Evolutionary conservation across 768 basidiomycete species (phyloP).

Genomic region (Macrolepiota albuminosa): DNA sequence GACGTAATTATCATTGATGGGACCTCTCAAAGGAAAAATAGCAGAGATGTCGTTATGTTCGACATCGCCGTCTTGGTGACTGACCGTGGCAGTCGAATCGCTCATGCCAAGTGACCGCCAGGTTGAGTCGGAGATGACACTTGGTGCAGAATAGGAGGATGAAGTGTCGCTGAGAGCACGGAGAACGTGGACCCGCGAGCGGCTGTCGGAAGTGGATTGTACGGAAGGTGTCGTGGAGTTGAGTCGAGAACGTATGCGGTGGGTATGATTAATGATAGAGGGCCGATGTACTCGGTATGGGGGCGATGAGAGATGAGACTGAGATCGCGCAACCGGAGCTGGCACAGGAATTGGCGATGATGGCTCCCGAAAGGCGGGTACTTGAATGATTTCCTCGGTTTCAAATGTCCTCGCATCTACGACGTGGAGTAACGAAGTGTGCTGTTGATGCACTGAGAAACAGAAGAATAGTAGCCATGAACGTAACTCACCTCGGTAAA

Average conservation of each 20-base stretch:
- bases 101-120: conserved; percentile 33
- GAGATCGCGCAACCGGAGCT: conserved; percentile 4
- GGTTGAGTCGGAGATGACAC: conserved; percentile 40
- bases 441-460: conserved; percentile 37
- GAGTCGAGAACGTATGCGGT: conserved; percentile 1
- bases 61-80: conserved; percentile 17
- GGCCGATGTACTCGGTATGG: conserved; percentile 5
- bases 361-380: conserved; percentile 36
- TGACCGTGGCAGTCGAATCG: conserved; percentile 8
- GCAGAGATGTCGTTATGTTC: conserved; percentile 37
- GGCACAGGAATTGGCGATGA: conserved; percentile 8
- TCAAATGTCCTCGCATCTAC: conserved; percentile 87
- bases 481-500: conserved; percentile 75
- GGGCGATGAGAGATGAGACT: neutral
- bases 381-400: conserved; percentile 60
- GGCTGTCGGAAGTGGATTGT: conserved; percentile 1
- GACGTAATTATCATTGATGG: conserved; percentile 50
- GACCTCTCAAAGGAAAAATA: conserved; percentile 52
- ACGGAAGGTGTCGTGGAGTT: neutral
- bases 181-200: conserved; percentile 28
- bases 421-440: conserved; percentile 77
- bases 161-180: conserved; percentile 52
- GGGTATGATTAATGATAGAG: conserved; percentile 2
- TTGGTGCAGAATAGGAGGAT: conserved; percentile 35
- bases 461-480: neutral